Evolutionary conservation across 2,329 filamentous ascomycete genomes (phyloP).

Genomic region (Cladosporium oxysporum): DNA sequence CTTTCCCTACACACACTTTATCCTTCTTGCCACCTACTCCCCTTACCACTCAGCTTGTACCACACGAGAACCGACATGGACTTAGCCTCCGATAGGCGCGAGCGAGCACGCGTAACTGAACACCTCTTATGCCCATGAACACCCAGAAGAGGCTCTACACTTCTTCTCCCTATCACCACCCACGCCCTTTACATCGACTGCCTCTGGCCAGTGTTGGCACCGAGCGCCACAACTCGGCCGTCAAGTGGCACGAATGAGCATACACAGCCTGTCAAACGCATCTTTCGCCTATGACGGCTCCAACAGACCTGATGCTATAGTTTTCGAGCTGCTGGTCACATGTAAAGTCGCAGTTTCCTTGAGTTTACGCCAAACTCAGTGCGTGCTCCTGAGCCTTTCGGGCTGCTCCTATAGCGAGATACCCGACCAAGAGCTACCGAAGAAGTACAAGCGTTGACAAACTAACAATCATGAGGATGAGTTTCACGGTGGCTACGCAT

Average conservation of each 20-base stretch:
- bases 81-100: background rate
- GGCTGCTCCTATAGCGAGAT: background rate
- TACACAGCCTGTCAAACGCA: background rate
- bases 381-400: background rate
- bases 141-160: background rate
- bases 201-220: background rate
- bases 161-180: background rate
- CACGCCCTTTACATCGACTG: background rate
- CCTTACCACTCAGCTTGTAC: background rate
- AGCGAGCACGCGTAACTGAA: background rate
- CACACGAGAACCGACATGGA: background rate
- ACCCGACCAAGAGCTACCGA: background rate
- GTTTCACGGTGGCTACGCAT: background rate
- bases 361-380: background rate
- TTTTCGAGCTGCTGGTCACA: background rate
- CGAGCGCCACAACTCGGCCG: background rate
- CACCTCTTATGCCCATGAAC: background rate
- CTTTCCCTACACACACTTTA: background rate
- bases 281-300: background rate
- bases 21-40: background rate
- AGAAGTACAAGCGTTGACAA: background rate
- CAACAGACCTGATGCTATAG: background rate
- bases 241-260: background rate
- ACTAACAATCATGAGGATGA: background rate
- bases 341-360: background rate